Conservation (phyloP, 306 rosid genomes). For the Gynostemma pentaphyllum region DNA sequence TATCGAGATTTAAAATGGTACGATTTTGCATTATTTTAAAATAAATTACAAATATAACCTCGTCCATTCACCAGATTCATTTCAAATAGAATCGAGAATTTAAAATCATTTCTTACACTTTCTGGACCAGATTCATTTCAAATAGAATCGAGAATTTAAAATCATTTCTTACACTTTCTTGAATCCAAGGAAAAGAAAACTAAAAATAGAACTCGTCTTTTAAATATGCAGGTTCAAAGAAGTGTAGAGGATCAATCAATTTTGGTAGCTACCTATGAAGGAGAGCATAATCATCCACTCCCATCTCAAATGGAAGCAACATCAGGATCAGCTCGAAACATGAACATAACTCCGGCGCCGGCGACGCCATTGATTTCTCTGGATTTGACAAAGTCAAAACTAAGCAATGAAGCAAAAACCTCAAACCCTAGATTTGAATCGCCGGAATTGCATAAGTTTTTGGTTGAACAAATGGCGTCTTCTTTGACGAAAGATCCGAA, state of each 20-base stretch:
- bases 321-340: conserved; percentile 36
- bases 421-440: conserved; percentile 33
- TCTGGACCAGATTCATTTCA: no score
- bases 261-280: conserved; percentile 91
- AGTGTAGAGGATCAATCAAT: conserved; percentile 85
- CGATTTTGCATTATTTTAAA: no score
- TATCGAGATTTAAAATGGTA: no score
- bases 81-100: no score
- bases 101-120: no score
- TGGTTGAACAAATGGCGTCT: conserved; percentile 94
- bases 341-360: conserved; percentile 30
- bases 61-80: no score
- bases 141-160: no score
- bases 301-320: conserved; percentile 47
- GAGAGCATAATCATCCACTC: conserved; percentile 83
- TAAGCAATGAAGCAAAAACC: conserved; percentile 22
- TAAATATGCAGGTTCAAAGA: conserved; percentile 68
- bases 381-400: conserved; percentile 48
- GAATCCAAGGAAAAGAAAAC: no score
- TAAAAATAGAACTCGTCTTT: no score
- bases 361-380: conserved; percentile 37
- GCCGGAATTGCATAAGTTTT: conserved; percentile 39
- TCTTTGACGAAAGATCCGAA: conserved; percentile 89
- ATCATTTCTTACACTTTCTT: no score
- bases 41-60: no score